Base-by-base conservation (phyloP, 495 filamentous ascomycete species). In the Aspergillus nidulans region DNA sequence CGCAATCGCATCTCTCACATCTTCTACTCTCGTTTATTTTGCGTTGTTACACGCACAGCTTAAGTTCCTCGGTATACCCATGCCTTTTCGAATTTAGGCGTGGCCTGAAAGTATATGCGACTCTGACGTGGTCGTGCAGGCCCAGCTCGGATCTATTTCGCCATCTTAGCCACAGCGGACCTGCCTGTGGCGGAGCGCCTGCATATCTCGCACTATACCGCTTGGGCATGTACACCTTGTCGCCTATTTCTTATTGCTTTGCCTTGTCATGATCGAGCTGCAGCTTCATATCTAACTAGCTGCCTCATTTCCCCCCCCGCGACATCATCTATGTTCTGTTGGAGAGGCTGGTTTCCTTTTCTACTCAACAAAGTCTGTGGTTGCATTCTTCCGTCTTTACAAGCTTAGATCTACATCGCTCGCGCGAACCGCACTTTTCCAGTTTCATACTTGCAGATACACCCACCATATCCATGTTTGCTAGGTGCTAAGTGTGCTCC, bases 151-250 rank as follows among this genome's bases (percentile, higher is more conserved):
- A 46, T 53, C 50, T 59, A 50, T 53, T 53, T 36, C 53, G 54
- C 34, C 50, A 43, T 61, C 52, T 64, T 64, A 67, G 65, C 65
- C 65, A 68, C 65, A 43, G 41, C 50, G 46, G 56, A 48, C 56
- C 66, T 65, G 46, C 56, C 64, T 72, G 72, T 75, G 72, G 72
- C 73, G 73, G 67, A 76, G 73, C 60, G 61, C 57, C 55, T 74
- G 69, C 69, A 70, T 69, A 49, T 10, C 30, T 34, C 8, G 30
- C 26, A 40, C 25, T 52, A 47, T 48, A 6, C 53, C 38, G 25
- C 53, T 40, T 34, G 39, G 42, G 52, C 50, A 47, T 53, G 47
- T 50, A 57, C 49, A 53, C 54, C 45, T 48, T 47, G 8, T 49
- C 21, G 38, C 42, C 24, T 32, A 44, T 25, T 48, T 18, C 44